Conservation (phyloP, 139 green algal genomes). For the Picochlorum sp. region DNA sequence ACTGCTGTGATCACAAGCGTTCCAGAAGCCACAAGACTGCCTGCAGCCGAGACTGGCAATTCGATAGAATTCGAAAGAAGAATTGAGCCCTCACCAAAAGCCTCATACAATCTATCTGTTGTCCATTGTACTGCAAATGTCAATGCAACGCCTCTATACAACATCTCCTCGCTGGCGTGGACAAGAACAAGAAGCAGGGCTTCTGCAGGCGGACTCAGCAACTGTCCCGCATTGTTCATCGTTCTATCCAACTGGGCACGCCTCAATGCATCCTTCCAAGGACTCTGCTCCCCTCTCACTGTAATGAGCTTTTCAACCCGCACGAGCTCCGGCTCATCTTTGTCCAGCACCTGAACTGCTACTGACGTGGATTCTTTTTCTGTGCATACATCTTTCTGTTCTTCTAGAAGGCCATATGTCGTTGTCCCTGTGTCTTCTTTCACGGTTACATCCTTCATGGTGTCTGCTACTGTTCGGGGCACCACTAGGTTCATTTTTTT, state of each 20-base stretch:
- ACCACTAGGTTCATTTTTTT: not conserved
- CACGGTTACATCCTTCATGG: not conserved
- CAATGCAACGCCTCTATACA: slow-evolving; percentile 40
- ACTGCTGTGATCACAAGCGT: not conserved
- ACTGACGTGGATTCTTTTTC: not conserved
- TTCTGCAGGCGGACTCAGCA: slow-evolving; percentile 11
- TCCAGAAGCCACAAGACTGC: slow-evolving; percentile 7
- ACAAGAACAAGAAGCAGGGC: slow-evolving; percentile 24
- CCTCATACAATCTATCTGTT: slow-evolving; percentile 32
- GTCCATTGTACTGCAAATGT: slow-evolving; percentile 30
- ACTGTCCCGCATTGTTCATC: slow-evolving; percentile 8
- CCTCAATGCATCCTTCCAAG: slow-evolving; percentile 11
- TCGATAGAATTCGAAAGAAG: not conserved
- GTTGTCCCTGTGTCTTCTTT: not conserved
- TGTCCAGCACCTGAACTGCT: not conserved
- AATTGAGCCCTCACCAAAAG: slow-evolving; percentile 23
- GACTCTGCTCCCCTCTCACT: slow-evolving; percentile 11
- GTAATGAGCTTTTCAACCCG: slow-evolving; percentile 11
- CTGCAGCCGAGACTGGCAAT: slow-evolving; percentile 2
- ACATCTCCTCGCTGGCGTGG: slow-evolving; percentile 41
- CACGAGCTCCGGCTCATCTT: slow-evolving; percentile 5
- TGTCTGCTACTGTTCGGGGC: not conserved
- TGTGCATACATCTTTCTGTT: slow-evolving; percentile 1
- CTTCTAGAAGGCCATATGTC: not conserved
- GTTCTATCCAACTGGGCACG: slow-evolving; percentile 7